Conservation (phyloP, 805 yeast species). For the Zygotorulaspora sp. region DNA sequence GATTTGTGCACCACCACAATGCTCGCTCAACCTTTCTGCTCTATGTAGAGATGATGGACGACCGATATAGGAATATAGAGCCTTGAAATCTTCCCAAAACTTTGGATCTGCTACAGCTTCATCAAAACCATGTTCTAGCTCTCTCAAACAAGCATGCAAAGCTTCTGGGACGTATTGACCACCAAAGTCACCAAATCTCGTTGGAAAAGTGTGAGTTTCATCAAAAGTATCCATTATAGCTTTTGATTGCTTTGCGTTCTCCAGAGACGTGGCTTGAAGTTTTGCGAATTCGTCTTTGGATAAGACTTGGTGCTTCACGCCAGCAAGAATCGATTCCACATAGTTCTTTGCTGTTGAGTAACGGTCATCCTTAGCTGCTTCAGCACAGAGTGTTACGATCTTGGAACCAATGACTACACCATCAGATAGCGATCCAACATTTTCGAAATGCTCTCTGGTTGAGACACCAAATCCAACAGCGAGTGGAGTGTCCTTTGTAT, state of each 20-base stretch:
- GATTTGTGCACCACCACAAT: constrained; percentile 92
- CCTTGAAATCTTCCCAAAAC: constrained; percentile 89
- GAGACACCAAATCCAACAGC: constrained; percentile 98
- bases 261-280: constrained; percentile 30
- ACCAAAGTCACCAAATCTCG: constrained; percentile 91
- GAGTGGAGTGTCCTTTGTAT: constrained; percentile 71
- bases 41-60: constrained; percentile 90
- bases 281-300: constrained; percentile 37
- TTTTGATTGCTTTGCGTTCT: constrained; percentile 19
- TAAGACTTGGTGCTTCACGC: constrained; percentile 39
- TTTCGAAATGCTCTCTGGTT: constrained; percentile 81
- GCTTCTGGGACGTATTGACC: constrained; percentile 99
- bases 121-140: constrained; percentile 84
- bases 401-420: constrained; percentile 96
- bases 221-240: constrained; percentile 37
- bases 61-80: constrained; percentile 87
- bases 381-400: constrained; percentile 65
- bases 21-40: constrained; percentile 84
- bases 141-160: constrained; percentile 81
- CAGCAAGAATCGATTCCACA: constrained; percentile 64
- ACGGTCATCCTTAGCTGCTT: constrained; percentile 55
- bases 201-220: constrained; percentile 63
- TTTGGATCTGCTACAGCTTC: constrained; percentile 80
- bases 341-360: constrained; percentile 61
- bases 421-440: constrained; percentile 78